These are phyloP conservation scores for Iris pallida DNA, from an alignment of 116 monocot genomes.

Conservation along the genomic window DNA sequence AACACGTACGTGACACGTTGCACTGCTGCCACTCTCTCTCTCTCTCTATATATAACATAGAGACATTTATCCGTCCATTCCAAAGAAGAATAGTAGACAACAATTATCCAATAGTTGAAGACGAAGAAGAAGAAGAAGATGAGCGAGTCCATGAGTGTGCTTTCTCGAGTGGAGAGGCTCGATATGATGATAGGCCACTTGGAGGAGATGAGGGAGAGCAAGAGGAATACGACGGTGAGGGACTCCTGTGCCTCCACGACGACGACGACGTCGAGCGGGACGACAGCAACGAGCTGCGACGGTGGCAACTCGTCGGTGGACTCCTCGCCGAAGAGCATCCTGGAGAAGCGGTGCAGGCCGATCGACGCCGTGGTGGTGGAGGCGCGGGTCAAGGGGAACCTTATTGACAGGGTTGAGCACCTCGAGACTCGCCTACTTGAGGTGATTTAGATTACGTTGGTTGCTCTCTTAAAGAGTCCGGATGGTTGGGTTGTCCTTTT, in stretches of 20 bases:
- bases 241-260: not conserved
- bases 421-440: constrained; percentile 30
- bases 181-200: constrained; percentile 33
- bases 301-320: constrained; percentile 14
- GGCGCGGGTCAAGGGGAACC: constrained; percentile 27
- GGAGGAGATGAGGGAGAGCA: constrained; percentile 24
- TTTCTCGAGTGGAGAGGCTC: constrained; percentile 28
- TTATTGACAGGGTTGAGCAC: constrained; percentile 27
- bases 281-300: not conserved
- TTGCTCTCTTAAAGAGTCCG: too few species aligned
- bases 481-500: too few species aligned
- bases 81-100: too few species aligned
- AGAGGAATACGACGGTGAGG: not conserved
- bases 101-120: not conserved
- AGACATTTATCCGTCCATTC: not conserved
- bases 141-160: not conserved
- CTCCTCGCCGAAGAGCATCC: constrained; percentile 15
- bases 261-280: constrained; percentile 19
- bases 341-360: constrained; percentile 20
- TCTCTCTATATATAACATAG: not conserved
- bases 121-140: not conserved
- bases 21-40: not conserved
- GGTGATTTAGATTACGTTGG: constrained; percentile 1
- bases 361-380: constrained; percentile 24
- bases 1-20: too few species aligned